Base-by-base conservation (phyloP, 441 rosid species). In the Bocquillonia castaneifolia region DNA sequence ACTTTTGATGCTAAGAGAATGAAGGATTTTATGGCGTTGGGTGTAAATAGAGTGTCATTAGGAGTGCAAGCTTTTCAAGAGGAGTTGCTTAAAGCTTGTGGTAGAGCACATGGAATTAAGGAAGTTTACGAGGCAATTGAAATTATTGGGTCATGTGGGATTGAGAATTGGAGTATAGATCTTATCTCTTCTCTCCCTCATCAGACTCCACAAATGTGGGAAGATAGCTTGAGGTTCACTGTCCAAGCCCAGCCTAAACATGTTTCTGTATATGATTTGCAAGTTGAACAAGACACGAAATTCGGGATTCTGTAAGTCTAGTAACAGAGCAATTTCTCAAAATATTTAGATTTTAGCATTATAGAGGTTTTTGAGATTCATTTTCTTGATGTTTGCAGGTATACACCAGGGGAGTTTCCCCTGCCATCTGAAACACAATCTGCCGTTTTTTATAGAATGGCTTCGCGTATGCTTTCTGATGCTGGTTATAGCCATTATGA, bases 11-110 rank as follows among this genome's bases (percentile, higher is more conserved):
- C 66, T 67, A 67, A 56, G 79, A 88, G 86, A 59, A 66, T 91
- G 68, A 69, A 77, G 66, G 87, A 78, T 37, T 67, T 94, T 65
- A 72, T 84, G 79, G 83, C 60, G 23, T 59, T 87, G 80, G 93
- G 97, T 23, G 91, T 94, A 74, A 94, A 94, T 59, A 88, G 99
- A 76, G 96, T 91, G 66, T 93, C 99, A 10, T 73, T 93, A 55
- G 99, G 97, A 29, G 96, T 88, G 72, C 96, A 93, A 78, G 92
- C 96, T 15, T 91, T 89, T 81, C 99, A 89, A 76, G 97, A 88
- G 14, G 88, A 89, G 77, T 76, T 89, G 71, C 78, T 91, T 73
- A 91, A 76, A 81, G 79, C 90, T 79, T 91, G 97, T 73, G 97
- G 99, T 37, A 86, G 96, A 80, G 97, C 97, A 52, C 96, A 89